Conservation (phyloP, 352 stramenopile species). For the Phytopythium sindhum region DNA sequence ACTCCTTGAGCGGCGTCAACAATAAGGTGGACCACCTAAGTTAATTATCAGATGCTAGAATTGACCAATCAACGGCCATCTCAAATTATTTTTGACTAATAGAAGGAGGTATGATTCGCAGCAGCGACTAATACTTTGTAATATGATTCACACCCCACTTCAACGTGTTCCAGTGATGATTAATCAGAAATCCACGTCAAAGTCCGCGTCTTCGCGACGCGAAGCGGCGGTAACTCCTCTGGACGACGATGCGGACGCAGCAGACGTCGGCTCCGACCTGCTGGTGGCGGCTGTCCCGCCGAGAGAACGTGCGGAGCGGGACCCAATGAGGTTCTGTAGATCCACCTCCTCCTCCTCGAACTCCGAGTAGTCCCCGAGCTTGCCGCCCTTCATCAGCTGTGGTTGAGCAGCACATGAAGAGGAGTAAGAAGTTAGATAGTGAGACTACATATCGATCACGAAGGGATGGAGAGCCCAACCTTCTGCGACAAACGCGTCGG, state of each 20-base stretch:
- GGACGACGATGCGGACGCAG: background rate
- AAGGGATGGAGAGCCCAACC: slow-evolving; percentile 18
- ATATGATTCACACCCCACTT: background rate
- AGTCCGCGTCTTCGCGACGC: slow-evolving; percentile 36
- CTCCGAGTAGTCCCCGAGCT: slow-evolving; percentile 75
- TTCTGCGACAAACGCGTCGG: slow-evolving; percentile 61
- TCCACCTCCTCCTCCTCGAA: slow-evolving; percentile 80
- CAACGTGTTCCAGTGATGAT: background rate
- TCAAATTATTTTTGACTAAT: background rate
- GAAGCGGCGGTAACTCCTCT: background rate
- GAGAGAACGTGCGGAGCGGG: slow-evolving; percentile 4
- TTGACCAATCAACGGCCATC: background rate
- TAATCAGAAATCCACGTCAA: slow-evolving; percentile 55
- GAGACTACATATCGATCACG: background rate
- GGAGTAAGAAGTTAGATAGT: background rate
- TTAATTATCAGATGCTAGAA: background rate
- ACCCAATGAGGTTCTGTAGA: slow-evolving; percentile 71
- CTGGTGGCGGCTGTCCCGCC: background rate
- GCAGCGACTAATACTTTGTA: background rate
- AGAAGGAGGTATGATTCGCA: background rate
- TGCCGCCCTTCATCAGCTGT: slow-evolving; percentile 66
- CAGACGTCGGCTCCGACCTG: background rate
- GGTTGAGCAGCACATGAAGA: background rate
- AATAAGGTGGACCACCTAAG: background rate
- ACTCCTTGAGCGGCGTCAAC: background rate